These are phyloP conservation scores for Cystobasidium pallidum DNA, from an alignment of 1,284 basidiomycete species.

Conservation along the genomic window DNA sequence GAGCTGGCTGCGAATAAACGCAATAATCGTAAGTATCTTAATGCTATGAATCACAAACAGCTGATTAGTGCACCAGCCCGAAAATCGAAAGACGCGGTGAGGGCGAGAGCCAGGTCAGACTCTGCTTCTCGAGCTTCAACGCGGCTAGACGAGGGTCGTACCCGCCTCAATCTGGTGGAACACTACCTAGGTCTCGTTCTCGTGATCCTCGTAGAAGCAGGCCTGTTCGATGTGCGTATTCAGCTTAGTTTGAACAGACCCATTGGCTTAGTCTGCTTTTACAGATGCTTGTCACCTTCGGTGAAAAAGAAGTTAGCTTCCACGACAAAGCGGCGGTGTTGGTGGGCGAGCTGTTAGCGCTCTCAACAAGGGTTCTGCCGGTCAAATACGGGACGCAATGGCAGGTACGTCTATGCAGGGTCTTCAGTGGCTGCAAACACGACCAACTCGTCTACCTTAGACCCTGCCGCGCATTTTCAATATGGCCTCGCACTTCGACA, in stretches of 20 bases:
- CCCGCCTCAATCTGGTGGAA: conserved; percentile 80
- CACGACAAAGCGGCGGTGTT: conserved; percentile 84
- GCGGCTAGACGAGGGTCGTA: conserved; percentile 48
- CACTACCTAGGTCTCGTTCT: conserved; percentile 92
- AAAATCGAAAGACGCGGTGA: conserved; percentile 26
- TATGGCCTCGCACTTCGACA: conserved; percentile 73
- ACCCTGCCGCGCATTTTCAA: conserved; percentile 83
- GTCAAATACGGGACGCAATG: conserved; percentile 77
- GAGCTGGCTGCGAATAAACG: conserved; percentile 51
- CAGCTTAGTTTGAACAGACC: not conserved
- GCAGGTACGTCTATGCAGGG: conserved; percentile 63
- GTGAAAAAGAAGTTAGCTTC: conserved; percentile 7
- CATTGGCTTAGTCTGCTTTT: not conserved
- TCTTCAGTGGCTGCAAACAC: not conserved
- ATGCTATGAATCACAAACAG: not conserved
- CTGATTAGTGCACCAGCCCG: conserved; percentile 3
- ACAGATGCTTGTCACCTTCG: conserved; percentile 16
- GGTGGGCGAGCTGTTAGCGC: conserved; percentile 86
- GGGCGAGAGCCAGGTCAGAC: conserved; percentile 41
- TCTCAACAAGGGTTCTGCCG: conserved; percentile 87
- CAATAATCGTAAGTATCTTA: conserved; percentile 66
- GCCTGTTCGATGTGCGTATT: conserved; percentile 75
- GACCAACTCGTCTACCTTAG: conserved; percentile 57
- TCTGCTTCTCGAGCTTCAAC: conserved; percentile 37
- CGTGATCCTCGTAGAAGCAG: conserved; percentile 81